Conservation (phyloP, 257 asterid genomes). For the Petunia axillaris region DNA sequence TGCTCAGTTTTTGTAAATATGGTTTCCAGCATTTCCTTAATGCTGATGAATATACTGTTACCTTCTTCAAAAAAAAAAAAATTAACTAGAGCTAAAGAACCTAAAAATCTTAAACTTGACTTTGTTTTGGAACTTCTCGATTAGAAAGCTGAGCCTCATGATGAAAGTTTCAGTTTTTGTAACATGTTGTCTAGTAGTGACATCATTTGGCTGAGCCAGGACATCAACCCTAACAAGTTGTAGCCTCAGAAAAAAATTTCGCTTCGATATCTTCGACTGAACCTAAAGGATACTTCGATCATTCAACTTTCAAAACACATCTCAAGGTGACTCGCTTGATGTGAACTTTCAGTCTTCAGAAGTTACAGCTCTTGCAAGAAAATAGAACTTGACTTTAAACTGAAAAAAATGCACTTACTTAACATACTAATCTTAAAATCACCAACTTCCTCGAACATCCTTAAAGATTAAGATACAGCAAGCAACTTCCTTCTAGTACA, state of each 20-base stretch:
- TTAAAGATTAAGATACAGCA: too few relatives aligned
- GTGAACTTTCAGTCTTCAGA: too few relatives aligned
- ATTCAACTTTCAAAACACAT: not conserved
- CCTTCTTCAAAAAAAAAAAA: not conserved
- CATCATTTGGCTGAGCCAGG: not conserved
- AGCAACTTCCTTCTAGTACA: too few relatives aligned
- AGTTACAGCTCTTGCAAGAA: too few relatives aligned
- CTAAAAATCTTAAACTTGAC: not conserved
- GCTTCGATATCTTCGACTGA: too few relatives aligned
- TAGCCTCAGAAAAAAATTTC: not conserved
- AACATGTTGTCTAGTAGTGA: not conserved
- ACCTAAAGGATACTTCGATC: too few relatives aligned
- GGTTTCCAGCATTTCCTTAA: too few relatives aligned
- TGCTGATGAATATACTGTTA: too few relatives aligned
- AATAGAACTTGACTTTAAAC: not conserved
- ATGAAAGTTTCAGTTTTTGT: not conserved
- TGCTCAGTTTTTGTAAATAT: too few relatives aligned
- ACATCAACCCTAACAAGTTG: not conserved
- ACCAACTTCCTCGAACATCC: not conserved
- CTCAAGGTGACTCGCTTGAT: not conserved
- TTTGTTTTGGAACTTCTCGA: not conserved
- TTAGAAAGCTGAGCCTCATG: not conserved
- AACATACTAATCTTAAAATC: conserved; percentile 2
- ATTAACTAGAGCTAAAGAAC: not conserved
- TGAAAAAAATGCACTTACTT: not conserved